Base-by-base conservation (phyloP, 2,329 filamentous ascomycete species). In the Pseudogymnoascus sp. region DNA sequence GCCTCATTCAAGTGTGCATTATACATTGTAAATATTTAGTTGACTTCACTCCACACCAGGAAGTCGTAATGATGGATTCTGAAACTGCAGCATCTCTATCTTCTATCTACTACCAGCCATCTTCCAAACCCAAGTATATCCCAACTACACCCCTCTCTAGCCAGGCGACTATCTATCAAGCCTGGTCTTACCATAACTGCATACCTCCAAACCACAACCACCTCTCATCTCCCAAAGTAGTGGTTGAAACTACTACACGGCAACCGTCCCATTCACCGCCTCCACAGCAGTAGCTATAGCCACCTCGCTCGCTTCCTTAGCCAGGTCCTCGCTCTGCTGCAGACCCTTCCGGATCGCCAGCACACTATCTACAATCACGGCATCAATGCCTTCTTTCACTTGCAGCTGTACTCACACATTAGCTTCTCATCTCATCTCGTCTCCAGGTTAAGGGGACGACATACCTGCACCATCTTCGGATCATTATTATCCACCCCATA, bases 361-460 rank as follows among this genome's bases (percentile, higher is more conserved):
- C 2, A 99, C 93, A 65, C 86, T 94, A 73, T 99, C 94, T 12
- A 97, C 94, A 71, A 99, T 99, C 61, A 99, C 93, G 1, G 94
- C 94, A 72, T 99, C 94, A 65, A 99, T 97, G 58, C 94, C 93
- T 75, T 97, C 90, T 61, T 90, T 89, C 8, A 95, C 90, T 86
- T 99, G 94, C 72, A 67, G 68, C 59, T 66, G n/a, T 60, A 36
- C 40, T 31, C 40, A 60, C 59, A 63, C 15, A 9, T 63, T 62
- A 67, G 64, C 59, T 48, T 58, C 2, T 21, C 9, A 18, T 48
- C 13, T 48, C 21, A 3, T 45, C 42, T 15, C 21, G 25, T n/a
- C 15, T 15, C 37, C 15, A 48, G 59, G 63, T 21, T 36, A 39
- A 18, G 1, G 6, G 35, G 6, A 42, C 18, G n/a, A 72, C 85